These are phyloP conservation scores for Quercus bicolor DNA, from an alignment of 306 rosid genomes.

Conservation along the genomic window DNA sequence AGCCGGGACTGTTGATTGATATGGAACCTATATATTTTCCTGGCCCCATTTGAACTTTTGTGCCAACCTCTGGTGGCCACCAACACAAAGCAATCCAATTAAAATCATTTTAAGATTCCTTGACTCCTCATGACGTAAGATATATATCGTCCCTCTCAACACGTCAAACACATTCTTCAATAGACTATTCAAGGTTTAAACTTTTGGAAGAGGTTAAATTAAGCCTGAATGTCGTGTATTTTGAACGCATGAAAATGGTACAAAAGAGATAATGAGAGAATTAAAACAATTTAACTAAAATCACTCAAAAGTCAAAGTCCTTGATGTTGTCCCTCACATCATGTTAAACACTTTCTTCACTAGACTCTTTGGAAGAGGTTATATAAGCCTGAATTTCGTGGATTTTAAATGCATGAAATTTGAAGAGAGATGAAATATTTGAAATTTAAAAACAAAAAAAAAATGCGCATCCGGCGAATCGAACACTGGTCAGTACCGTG, in stretches of 20 bases:
- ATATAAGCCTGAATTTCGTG: too few species aligned
- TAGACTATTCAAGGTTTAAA: too few species aligned
- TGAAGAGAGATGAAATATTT: too few species aligned
- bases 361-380: not conserved
- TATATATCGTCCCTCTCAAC: not conserved
- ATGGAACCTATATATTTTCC: not conserved
- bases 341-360: not conserved
- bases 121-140: not conserved
- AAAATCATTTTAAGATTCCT: not conserved
- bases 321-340: too few species aligned
- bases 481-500: conserved; percentile 99
- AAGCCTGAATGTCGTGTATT: too few species aligned
- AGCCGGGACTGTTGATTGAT: not conserved
- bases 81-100: not conserved
- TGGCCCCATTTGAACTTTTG: not conserved
- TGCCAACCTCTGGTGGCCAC: not conserved
- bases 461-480: conserved; percentile 93
- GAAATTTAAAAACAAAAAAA: too few species aligned
- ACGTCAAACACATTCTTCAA: not conserved
- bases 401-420: too few species aligned
- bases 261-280: too few species aligned
- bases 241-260: too few species aligned
- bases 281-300: too few species aligned
- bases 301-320: too few species aligned
- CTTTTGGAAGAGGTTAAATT: too few species aligned